phyloP scores from a whole-genome alignment of 352 stramenopile genomes.

The Pythium rhizo-oryzae region DNA sequence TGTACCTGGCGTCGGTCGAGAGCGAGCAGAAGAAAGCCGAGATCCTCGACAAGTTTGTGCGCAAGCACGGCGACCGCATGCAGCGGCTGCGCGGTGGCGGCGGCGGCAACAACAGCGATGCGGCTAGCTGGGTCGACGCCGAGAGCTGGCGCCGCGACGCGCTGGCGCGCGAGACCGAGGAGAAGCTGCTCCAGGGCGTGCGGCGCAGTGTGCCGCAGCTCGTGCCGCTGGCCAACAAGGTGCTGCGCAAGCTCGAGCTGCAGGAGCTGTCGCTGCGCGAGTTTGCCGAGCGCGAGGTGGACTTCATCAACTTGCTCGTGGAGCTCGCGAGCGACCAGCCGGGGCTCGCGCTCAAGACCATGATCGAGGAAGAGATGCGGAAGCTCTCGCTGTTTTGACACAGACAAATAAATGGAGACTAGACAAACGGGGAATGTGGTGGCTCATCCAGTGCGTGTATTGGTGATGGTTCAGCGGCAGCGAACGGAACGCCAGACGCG shows the following conservation, averaged over 20 bases:
- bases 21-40: slow-evolving; percentile 76
- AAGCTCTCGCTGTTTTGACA: slow-evolving; percentile 39
- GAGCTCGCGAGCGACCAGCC: slow-evolving; percentile 79
- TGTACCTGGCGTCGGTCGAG: slow-evolving; percentile 72
- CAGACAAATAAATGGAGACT: neutral
- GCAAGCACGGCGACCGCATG: slow-evolving; percentile 81
- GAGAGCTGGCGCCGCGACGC: slow-evolving; percentile 48
- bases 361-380: slow-evolving; percentile 72
- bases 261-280: slow-evolving; percentile 77
- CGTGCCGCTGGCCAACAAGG: slow-evolving; percentile 68
- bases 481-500: neutral
- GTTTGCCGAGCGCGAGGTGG: slow-evolving; percentile 72
- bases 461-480: slow-evolving; percentile 5
- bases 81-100: slow-evolving; percentile 34
- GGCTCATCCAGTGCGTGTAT: slow-evolving; percentile 32
- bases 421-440: slow-evolving; percentile 6
- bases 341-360: slow-evolving; percentile 55
- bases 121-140: slow-evolving; percentile 4
- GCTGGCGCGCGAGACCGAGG: slow-evolving; percentile 46
- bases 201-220: slow-evolving; percentile 70
- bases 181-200: slow-evolving; percentile 56
- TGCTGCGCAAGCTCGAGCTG: slow-evolving; percentile 66
- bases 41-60: slow-evolving; percentile 77
- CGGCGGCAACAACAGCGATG: slow-evolving; percentile 10
- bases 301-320: slow-evolving; percentile 83